Base-by-base conservation (phyloP, 805 yeast genomes). In the Jamesozyma hellenica region DNA sequence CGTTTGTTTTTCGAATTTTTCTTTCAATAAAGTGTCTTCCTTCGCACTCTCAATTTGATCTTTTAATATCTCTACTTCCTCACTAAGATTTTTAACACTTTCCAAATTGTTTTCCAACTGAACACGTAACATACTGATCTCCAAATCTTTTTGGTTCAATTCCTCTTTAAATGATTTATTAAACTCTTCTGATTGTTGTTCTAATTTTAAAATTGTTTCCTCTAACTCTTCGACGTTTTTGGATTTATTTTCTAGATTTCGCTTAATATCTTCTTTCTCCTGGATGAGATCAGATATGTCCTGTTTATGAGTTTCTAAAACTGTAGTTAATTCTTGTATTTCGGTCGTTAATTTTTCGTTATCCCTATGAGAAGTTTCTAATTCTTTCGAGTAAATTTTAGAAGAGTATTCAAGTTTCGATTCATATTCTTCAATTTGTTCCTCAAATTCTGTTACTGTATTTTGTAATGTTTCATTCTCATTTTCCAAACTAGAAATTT, bases 361-460 rank as follows among this genome's bases (percentile, higher is more conserved):
- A 19, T 54, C 57, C 12, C 44, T 47, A 28, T 41, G 35, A 23
- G 38, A 25, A 16, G 38, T 16, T 18, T 50, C 41, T 28, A 49
- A n/a, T 35, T 69, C 74, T 17, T 52, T 51, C 34, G 56, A 60
- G 33, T 64, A 60, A 45, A 72, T 70, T 48, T 64, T 59, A 31
- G 61, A 40, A 33, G 51, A 42, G 40, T 50, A 54, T 38, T 66
- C 67, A 36, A 69, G 63, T 25, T 58, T 55, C 29, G 65, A 57
- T 44, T 66, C 66, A 33, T 66, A 44, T 26, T 57, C 57, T 21
- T 61, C 64, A 32, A 67, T 58, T 44, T 69, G 70, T 40, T 65
- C 56, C 29, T 63, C 58, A 42, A 67, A 63, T 43, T 64, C 61
- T 4, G 72, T 75, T 50, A 81, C 75, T 48, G 78, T 82, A 23